Percentiles rank a stretch among this genome's conserved stretches.
Conservation (phyloP, 164 flowering plant species). For the Vitis rotundifolia region DNA sequence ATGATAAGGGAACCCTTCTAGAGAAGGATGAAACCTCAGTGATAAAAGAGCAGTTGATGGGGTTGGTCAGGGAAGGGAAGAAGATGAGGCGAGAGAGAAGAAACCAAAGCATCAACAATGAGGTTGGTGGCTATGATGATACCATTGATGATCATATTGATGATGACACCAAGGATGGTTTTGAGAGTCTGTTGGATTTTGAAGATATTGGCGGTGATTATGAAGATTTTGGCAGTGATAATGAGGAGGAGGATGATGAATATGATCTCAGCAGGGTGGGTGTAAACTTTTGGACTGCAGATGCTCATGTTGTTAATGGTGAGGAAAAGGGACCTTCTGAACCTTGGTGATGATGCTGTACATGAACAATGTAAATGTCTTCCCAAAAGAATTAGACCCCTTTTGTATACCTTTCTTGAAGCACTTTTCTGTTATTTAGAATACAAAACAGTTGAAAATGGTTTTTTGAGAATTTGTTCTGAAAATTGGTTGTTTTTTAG, state of each 20-base stretch:
- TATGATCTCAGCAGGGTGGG: constrained; percentile 5
- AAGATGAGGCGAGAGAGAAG: constrained; percentile 65
- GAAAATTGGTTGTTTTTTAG: no score
- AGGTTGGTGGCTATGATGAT: neutral
- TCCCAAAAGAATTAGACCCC: neutral
- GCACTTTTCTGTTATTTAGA: no score
- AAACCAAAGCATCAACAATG: constrained; percentile 5
- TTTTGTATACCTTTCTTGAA: no score
- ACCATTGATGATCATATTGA: constrained; percentile 3
- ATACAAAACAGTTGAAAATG: no score
- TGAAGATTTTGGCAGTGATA: constrained; percentile 34
- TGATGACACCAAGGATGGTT: constrained; percentile 46
- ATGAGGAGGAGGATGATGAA: constrained; percentile 22
- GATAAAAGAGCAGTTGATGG: constrained; percentile 50
- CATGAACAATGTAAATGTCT: neutral
- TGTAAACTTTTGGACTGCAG: constrained; percentile 53
- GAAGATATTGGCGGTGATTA: constrained; percentile 38
- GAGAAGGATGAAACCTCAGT: constrained; percentile 58
- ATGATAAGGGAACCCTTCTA: constrained; percentile 61
- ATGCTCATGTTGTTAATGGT: constrained; percentile 11
- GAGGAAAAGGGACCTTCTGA: constrained; percentile 12
- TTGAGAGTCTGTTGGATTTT: constrained; percentile 52
- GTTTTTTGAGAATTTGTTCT: no score
- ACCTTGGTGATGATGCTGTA: constrained; percentile 31
- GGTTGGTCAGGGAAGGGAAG: constrained; percentile 71